Evolutionary conservation across 768 basidiomycete species (phyloP).

Genomic region (Suillus occidentalis): DNA sequence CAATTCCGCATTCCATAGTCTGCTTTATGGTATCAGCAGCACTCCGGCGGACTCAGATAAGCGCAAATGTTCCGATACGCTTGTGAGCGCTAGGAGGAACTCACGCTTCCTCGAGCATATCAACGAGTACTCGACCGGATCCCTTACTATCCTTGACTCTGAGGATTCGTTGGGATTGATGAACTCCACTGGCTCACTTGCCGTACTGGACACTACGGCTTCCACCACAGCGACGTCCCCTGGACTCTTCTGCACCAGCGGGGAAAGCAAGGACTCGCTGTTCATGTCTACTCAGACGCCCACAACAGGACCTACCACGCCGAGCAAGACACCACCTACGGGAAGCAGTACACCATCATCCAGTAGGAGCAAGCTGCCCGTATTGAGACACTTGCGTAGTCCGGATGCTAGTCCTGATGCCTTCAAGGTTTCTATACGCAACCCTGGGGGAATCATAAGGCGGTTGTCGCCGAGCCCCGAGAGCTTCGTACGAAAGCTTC

Average conservation of each 20-base stretch:
- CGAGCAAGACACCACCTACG: conserved; percentile 22
- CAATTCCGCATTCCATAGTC: conserved; percentile 15
- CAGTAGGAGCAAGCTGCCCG: conserved; percentile 30
- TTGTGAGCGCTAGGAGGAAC: conserved; percentile 2
- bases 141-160: conserved; percentile 13
- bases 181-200: conserved; percentile 11
- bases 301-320: conserved; percentile 23
- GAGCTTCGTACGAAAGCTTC: conserved; percentile 23
- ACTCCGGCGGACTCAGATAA: conserved; percentile 8
- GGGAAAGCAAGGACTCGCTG: conserved; percentile 19
- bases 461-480: conserved; percentile 18
- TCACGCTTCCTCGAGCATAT: conserved; percentile 28
- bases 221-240: conserved; percentile 16
- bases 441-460: not conserved
- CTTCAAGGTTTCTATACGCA: conserved; percentile 14
- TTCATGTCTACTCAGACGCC: conserved; percentile 28
- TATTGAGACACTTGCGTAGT: conserved; percentile 26
- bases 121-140: conserved; percentile 11
- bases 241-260: conserved; percentile 1
- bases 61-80: conserved; percentile 8
- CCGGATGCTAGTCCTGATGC: conserved; percentile 27
- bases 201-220: conserved; percentile 8
- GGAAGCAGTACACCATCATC: conserved; percentile 1
- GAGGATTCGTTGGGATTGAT: not conserved
- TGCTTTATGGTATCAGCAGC: conserved; percentile 8